Percentiles rank a stretch among this genome's conserved stretches.
Conservation (phyloP, 2,329 filamentous ascomycete species). For the Alternaria sp. region DNA sequence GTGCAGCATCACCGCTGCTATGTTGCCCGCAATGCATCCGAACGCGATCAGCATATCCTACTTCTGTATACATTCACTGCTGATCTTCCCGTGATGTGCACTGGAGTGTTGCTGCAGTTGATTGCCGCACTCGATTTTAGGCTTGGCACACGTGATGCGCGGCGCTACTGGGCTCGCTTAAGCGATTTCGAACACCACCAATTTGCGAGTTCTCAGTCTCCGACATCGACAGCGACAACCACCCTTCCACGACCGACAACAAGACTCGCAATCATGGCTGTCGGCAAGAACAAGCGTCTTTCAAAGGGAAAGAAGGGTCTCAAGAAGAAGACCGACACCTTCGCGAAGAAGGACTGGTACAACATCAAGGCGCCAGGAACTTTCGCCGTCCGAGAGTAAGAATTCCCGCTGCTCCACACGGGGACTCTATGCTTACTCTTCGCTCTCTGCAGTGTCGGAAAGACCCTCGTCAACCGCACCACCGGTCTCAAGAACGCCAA, state of each 20-base stretch:
- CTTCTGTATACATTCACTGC: background rate
- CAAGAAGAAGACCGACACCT: slow-evolving; percentile 99
- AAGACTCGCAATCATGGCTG: slow-evolving; percentile 76
- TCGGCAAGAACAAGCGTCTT: slow-evolving; percentile 99
- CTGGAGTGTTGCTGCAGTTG: background rate
- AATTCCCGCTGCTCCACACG: slow-evolving; percentile 28
- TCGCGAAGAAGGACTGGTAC: slow-evolving; percentile 99
- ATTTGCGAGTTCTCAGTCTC: slow-evolving; percentile 17
- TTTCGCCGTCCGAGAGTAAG: slow-evolving; percentile 97
- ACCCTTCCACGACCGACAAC: slow-evolving; percentile 39
- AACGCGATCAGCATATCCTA: background rate
- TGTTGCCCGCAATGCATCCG: background rate
- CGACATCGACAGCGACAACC: slow-evolving; percentile 40
- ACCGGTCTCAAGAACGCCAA: slow-evolving; percentile 99
- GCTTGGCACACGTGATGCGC: slow-evolving; percentile 17
- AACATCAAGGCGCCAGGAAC: slow-evolving; percentile 97
- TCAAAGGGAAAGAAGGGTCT: slow-evolving; percentile 99
- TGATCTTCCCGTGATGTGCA: background rate
- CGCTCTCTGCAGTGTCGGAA: slow-evolving; percentile 79
- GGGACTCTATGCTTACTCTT: slow-evolving; percentile 36
- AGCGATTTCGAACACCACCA: slow-evolving; percentile 12
- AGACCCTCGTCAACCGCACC: slow-evolving; percentile 99
- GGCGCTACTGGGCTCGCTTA: slow-evolving; percentile 13
- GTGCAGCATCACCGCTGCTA: background rate
- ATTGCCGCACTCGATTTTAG: background rate